Evolutionary conservation across 192 early-diverging fungal genomes (phyloP), one percentile per base, ranked within the genome.

Genomic region (Backusella psychrophila): DNA sequence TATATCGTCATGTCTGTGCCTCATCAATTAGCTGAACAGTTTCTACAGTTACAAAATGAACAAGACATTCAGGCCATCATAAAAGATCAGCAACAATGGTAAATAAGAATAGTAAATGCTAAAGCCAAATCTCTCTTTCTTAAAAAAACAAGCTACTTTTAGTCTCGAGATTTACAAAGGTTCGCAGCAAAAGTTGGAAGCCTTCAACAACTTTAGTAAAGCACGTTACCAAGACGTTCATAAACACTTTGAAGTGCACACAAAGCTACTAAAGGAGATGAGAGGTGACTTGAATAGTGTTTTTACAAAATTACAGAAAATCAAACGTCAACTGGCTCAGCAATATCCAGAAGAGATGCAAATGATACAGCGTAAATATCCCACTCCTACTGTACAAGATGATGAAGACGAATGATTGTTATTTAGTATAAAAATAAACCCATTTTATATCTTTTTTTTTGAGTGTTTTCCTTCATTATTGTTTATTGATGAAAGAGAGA

Each of bases 151-250:
- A 39, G 38, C 7, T 39, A 1, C 38, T 39, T 31, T 1, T 21
- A 81, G 80, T 49, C 11, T 81, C 8, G 19, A 68, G 26, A 65
- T 77, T 21, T 75, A 72, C 23, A 42, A 74, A 72, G 41, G 69
- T 0, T 29, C 65, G 35, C 76, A 74, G 26, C 73, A 75, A 8
- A 75, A 77, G 21, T 63, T 91, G 2, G 71, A 77, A 8, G 81
- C 88, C 0, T 83, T 89, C 76, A 91, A 91, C 71, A 81, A 88
- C 34, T 91, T 90, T 76, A 86, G 87, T 21, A 83, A 86, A 0
- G 72, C 79, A 44, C 86, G 89, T 12, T 91, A 85, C 79, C 79
- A 85, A 19, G 80, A 86, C 38, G 78, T 86, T 15, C 81, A 86
- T 26, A 81, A 78, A 19, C 82, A 86, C 44, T 83, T 91, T 38